Conservation (phyloP, 495 filamentous ascomycete species). For the Neurospora tetrasperma region DNA sequence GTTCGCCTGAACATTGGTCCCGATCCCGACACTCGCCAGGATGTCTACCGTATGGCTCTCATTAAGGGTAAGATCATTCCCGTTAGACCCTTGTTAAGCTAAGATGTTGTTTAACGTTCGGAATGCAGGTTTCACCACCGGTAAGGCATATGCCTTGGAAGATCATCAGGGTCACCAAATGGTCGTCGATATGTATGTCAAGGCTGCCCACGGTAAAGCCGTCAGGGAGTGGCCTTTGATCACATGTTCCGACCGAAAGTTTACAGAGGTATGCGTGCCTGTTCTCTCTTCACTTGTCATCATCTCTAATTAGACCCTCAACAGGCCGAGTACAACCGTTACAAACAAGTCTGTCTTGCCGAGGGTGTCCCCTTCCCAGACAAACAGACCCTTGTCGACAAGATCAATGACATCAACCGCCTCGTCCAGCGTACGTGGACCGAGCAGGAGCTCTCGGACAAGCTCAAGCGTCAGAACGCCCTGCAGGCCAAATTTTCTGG, state of each 20-base stretch:
- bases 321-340: slow-evolving; percentile 73
- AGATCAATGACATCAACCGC: slow-evolving; percentile 71
- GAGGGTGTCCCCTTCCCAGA: slow-evolving; percentile 65
- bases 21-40: slow-evolving; percentile 53
- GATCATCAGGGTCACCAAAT: slow-evolving; percentile 58
- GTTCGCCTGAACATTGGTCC: slow-evolving; percentile 69
- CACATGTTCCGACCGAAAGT: slow-evolving; percentile 62
- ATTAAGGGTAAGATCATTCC: slow-evolving; percentile 57
- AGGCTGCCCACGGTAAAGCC: slow-evolving; percentile 64
- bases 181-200: slow-evolving; percentile 64
- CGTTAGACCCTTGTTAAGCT: background rate
- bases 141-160: slow-evolving; percentile 71
- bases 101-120: background rate
- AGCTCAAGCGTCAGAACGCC: slow-evolving; percentile 57
- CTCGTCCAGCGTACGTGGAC: slow-evolving; percentile 73
- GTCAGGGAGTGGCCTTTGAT: slow-evolving; percentile 74
- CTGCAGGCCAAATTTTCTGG: slow-evolving; percentile 50
- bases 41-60: slow-evolving; percentile 72
- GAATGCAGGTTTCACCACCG: slow-evolving; percentile 56
- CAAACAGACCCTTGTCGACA: slow-evolving; percentile 49
- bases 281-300: background rate
- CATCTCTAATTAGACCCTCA: slow-evolving; percentile 15
- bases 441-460: slow-evolving; percentile 64
- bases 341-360: slow-evolving; percentile 59
- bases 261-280: slow-evolving; percentile 54